Base-by-base conservation (phyloP, 1,284 basidiomycete species). In the Sanghuangporus baumii region DNA sequence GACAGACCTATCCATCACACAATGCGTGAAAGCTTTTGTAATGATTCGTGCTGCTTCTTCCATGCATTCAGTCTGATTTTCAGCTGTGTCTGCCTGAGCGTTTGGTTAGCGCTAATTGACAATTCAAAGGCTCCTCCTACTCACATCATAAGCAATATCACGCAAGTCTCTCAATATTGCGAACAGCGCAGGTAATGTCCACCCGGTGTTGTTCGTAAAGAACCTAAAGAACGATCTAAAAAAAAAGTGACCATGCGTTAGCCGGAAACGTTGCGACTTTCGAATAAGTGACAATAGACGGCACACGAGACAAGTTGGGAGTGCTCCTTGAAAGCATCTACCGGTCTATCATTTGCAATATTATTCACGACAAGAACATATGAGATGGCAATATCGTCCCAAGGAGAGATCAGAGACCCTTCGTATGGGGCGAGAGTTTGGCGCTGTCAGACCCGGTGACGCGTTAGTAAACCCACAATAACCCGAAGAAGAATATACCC, bases 21-120 rank as follows among this genome's bases (percentile, higher is more conserved):
- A 98, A 62, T 86, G 84, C 14, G 90, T 88, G 75, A 99, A 98
- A 5, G 94, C 95, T 71, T 96, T 98, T 64, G 92, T 91, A 59
- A 97, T 90, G 37, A 88, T 84, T 31, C 95, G 79, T 0, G 95
- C 93, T n/a, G 94, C 90, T 69, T 96, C 94, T 70, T 98, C 95
- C 80, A 95, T 88, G 65, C 84, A 88, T 20, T 86, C 87, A 59
- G 84, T 88, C 66, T 81, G 83, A 68, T 83, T 81, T 66, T 84
- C 84, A 66, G 87, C 80, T 37, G 82, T 73, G 67, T 92, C 90
- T 59, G 89, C 88, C 89, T 91, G 66, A 31, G 11, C 62, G 40
- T 34, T 31, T 52, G 50, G 18, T 26, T 16, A 16, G 6, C 7
- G 31, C 8, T 50, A 14, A 23, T 14, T 18, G 18, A 18, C 46